Conservation (phyloP, 2,329 filamentous ascomycete genomes). For the Colletotrichum salicis region DNA sequence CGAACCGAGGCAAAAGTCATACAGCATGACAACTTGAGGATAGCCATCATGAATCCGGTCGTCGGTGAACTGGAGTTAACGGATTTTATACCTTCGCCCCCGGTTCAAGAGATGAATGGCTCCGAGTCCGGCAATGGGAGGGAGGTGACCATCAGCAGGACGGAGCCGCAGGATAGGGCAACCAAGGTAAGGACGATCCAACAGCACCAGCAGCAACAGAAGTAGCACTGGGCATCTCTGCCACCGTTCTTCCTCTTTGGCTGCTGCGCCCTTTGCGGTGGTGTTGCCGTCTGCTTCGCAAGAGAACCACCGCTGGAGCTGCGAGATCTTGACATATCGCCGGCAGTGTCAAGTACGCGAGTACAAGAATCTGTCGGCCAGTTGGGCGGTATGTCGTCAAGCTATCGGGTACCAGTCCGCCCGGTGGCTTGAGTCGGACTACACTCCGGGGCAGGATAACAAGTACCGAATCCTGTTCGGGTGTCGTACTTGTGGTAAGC, state of each 20-base stretch:
- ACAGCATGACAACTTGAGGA: background rate
- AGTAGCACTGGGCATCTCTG: background rate
- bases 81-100: too few relatives aligned
- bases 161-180: background rate
- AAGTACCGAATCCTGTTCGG: background rate
- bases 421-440: background rate
- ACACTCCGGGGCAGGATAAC: background rate
- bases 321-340: background rate
- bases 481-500: background rate
- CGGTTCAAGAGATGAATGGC: background rate
- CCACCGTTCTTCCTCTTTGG: background rate
- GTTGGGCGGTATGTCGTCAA: background rate
- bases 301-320: background rate
- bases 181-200: background rate
- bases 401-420: background rate
- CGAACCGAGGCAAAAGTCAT: background rate
- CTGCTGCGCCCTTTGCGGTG: background rate
- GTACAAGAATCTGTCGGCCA: too few relatives aligned
- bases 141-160: background rate
- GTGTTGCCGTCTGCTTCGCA: background rate
- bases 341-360: background rate
- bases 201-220: conserved; percentile 18
- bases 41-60: background rate
- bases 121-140: background rate
- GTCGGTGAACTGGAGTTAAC: background rate